Evolutionary conservation across 495 filamentous ascomycete genomes (phyloP), one percentile per base, ranked within the genome.

Genomic region (Paragyromitra xinjiangensis): DNA sequence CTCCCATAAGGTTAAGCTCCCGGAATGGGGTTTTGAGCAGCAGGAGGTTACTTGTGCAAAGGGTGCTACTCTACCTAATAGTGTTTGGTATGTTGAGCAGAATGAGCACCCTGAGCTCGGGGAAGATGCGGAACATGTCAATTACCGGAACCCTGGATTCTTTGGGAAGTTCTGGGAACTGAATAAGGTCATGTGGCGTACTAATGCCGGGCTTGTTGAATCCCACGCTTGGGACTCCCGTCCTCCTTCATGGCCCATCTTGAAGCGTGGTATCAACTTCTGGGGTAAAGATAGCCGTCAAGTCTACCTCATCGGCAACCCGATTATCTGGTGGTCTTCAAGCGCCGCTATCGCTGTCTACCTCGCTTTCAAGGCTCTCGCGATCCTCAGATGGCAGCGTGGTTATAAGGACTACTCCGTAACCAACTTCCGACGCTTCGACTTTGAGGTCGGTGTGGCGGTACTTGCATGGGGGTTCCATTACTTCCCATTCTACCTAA

Each of bases 181-280:
- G n/a, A 94, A 99, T 83, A 94, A 93, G 84, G 96, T 99, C 50
- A 99, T 99, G 95, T 99, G 95, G 95, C 92, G 88, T 74, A 98
- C 96, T 14, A 99, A 99, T 82, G 95, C 95, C 42, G 96, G 95
- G 39, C 89, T 99, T 69, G 92, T 96, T 39, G 95, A 98, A 82
- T 97, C 94, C 50, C 95, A 99, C 82, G 93, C 94, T 63, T 99
- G 95, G 95, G 95, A 99, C 83, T 98, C 95, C 59, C 91, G 95
- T 42, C 95, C 95, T 12, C 90, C 90, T 16, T 94, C 93, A 22
- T 99, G 95, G 95, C 95, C 95, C 19, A 89, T 97, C 67, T 88
- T 99, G 67, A 90, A 90, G 75, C 94, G 95, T 75, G 95, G 95
- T 72, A 99, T 99, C 88, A 99, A 99, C 86, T 99, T 99, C 88